phyloP scores from a whole-genome alignment of 192 early-diverging fungal genomes.

The Backusella psychrophila region DNA sequence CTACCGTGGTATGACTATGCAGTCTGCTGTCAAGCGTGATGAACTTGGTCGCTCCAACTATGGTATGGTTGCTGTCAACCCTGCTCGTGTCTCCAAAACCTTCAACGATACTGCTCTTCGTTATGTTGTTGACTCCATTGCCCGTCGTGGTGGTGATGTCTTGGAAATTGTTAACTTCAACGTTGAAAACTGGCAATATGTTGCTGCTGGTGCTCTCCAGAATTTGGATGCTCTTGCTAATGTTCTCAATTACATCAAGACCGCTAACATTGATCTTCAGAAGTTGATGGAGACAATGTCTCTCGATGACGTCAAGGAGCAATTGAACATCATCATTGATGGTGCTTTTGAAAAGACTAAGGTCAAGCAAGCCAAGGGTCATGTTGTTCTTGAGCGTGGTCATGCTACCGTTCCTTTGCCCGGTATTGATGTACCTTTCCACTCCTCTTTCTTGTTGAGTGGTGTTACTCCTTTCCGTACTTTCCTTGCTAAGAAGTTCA shows the following conservation, averaged over 20 bases:
- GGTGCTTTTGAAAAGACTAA: conserved; percentile 66
- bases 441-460: conserved; percentile 89
- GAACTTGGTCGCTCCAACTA: conserved; percentile 78
- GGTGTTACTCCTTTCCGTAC: conserved; percentile 93
- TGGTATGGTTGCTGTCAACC: conserved; percentile 95
- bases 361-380: conserved; percentile 60
- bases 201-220: conserved; percentile 83
- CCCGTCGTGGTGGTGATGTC: conserved; percentile 70
- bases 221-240: conserved; percentile 79
- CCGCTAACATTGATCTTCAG: conserved; percentile 80
- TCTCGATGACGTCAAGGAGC: conserved; percentile 79
- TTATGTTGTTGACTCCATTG: conserved; percentile 81
- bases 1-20: conserved; percentile 99
- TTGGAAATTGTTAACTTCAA: conserved; percentile 98
- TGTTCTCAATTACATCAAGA: conserved; percentile 87
- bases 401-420: conserved; percentile 87
- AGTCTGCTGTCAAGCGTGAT: conserved; percentile 86
- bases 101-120: conserved; percentile 85
- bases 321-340: conserved; percentile 74
- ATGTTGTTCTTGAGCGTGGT: conserved; percentile 79
- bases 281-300: conserved; percentile 85
- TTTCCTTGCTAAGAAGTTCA: conserved; percentile 82
- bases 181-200: conserved; percentile 97
- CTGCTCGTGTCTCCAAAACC: conserved; percentile 79
- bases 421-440: conserved; percentile 97